Conservation (phyloP, 257 asterid genomes). For the Fraxinus excelsior region DNA sequence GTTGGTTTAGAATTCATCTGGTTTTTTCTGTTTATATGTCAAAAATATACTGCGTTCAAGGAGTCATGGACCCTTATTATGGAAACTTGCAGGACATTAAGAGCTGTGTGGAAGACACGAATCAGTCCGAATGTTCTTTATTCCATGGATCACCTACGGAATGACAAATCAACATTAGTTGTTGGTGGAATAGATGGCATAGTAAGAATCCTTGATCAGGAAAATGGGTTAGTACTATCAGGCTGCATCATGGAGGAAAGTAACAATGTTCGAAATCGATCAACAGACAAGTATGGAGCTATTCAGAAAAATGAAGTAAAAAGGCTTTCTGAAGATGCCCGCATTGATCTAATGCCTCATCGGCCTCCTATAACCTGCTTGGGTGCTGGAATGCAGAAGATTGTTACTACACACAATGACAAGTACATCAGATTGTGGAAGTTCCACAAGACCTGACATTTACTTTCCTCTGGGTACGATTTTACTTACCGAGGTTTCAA, state of each 20-base stretch:
- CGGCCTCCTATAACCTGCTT: conserved; percentile 72
- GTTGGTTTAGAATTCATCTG: background rate
- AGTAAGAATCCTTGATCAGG: conserved; percentile 72
- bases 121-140: conserved; percentile 76
- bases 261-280: conserved; percentile 26
- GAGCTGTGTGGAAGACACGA: conserved; percentile 67
- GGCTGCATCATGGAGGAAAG: conserved; percentile 59
- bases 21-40: background rate
- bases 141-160: conserved; percentile 67
- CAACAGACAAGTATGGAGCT: conserved; percentile 29
- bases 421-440: conserved; percentile 70
- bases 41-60: background rate
- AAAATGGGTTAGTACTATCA: conserved; percentile 65
- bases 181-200: conserved; percentile 95
- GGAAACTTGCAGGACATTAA: conserved; percentile 44
- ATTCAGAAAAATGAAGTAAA: conserved; percentile 48
- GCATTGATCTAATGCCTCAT: conserved; percentile 62
- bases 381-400: conserved; percentile 95
- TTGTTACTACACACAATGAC: conserved; percentile 70
- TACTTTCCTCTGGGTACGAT: background rate
- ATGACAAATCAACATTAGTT: conserved; percentile 66
- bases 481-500: background rate
- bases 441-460: conserved; percentile 34
- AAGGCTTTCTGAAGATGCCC: conserved; percentile 59
- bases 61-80: background rate